Evolutionary conservation across 805 yeast species (phyloP), one percentile per base, ranked within the genome.

Genomic region (Candida yuanshanica): DNA sequence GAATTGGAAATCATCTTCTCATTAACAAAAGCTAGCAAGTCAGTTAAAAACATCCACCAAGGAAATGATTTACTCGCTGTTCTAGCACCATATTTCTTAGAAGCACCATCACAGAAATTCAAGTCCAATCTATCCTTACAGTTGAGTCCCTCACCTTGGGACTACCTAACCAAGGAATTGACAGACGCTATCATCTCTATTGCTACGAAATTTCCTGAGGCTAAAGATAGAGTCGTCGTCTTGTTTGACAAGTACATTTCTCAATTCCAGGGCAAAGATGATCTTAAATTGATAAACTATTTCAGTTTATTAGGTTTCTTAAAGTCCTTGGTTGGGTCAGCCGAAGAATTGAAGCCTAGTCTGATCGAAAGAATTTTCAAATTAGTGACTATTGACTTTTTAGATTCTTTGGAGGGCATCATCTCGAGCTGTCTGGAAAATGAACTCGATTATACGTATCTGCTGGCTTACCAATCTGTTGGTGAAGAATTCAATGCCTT

Each of bases 1-100:
- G 83, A 79, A 45, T 67, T 72, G 54, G 84, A 79, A 50, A 69
- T 75, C 11, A 56, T 79, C 38, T 41, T 72, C 32, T 76, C 83
- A 0, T 58, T 79, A n/a, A 66, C 54, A 2, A 42, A 42, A 11
- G 47, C 80, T 45, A 52, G 69, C 10, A 54, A 70, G 4, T 42
- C 43, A 5, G 61, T 65, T 9, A 44, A 59, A 37, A 61, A 60
- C 26, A 49, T 53, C 20, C 53, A 57, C 1, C 73, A 71, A 36
- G 78, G 75, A 1, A 35, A 41, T 12, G 53, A 59, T 5, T 42
- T 68, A 21, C 53, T 79, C 16, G 56, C 65, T 9, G 70, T 73
- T 35, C 58, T 79, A 38, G 46, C 68, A 4, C 56, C 66, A 2
- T 77, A 78, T 49, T 69, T 79, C 33, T 52, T 70, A 37, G 80